These are phyloP conservation scores for Pseudomassariella vexata DNA, from an alignment of 2,329 filamentous ascomycete genomes.

Conservation along the genomic window DNA sequence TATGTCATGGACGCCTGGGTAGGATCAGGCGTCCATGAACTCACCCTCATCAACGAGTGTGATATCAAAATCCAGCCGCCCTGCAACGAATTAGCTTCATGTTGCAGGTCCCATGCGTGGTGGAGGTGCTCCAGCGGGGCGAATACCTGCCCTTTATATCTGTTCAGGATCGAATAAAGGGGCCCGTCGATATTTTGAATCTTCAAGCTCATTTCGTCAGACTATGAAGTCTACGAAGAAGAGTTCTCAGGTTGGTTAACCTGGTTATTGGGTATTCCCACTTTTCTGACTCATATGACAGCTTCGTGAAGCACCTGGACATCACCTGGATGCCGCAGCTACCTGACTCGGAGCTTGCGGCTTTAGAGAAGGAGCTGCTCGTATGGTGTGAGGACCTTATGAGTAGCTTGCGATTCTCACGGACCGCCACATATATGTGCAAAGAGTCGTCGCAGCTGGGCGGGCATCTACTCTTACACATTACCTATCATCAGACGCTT, in stretches of 20 bases:
- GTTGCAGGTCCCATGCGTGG: constrained; percentile 9
- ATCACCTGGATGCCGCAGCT: constrained; percentile 5
- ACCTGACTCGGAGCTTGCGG: constrained; percentile 7
- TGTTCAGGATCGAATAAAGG: constrained; percentile 5
- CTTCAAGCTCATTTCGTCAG: constrained; percentile 11
- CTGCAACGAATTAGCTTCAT: constrained; percentile 11
- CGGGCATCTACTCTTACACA: constrained; percentile 9
- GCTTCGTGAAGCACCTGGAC: constrained; percentile 10
- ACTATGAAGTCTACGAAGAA: constrained; percentile 8
- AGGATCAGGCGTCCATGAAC: constrained; percentile 7
- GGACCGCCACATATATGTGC: constrained; percentile 7
- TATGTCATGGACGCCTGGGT: constrained; percentile 13
- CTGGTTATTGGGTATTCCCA: no score
- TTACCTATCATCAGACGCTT: constrained; percentile 11
- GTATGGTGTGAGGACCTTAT: constrained; percentile 9
- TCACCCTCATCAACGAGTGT: constrained; percentile 8
- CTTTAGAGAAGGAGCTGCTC: constrained; percentile 5
- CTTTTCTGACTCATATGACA: not conserved
- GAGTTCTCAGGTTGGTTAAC: constrained; percentile 9
- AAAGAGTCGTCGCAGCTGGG: constrained; percentile 11
- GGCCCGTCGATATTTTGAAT: constrained; percentile 4
- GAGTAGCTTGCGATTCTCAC: constrained; percentile 8
- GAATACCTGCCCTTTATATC: constrained; percentile 6
- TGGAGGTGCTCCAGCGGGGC: constrained; percentile 8
- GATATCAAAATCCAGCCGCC: constrained; percentile 18